Evolutionary conservation across 352 stramenopile genomes (phyloP), one percentile per base, ranked within the genome.

Genomic region (Pythium periplocum): DNA sequence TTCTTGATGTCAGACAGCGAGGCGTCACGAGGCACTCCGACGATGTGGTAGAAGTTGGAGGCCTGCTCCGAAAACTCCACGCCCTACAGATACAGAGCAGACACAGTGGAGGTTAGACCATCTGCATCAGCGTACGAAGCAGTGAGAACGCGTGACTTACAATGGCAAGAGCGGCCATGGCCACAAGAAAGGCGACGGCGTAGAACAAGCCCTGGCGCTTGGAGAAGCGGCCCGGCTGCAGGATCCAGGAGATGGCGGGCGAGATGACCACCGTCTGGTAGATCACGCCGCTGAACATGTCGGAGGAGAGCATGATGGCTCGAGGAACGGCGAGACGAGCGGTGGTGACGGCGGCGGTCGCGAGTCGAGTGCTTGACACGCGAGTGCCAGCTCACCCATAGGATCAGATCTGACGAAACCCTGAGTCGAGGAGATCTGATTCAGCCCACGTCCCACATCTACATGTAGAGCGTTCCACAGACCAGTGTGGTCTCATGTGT

Each of bases 1-100:
- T 89, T 86, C 70, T 99, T 99, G 65, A 98, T 98, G 59, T 99
- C 96, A 4, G 93, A 57, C 41, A 90, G 90, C 43, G 77, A 93
- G 4, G 91, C 87, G 50, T 96, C 85, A 52, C 95, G 87, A 26
- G 71, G 78, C 42, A 98, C 81, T 39, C 83, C 87, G 5, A 99
- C 69, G 40, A 98, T 70, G 50, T 86, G 67, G 67, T 99, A 99
- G 64, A 98, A 96, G 64, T 99, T 99, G 49, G 75, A 78, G 26
- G 95, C 87, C 55, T 93, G 83, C 55, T 93, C 82, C 63, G 88
- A 78, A 47, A 97, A 78, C 69, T 98, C 86, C 57, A 97, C 64
- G 5, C 63, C 67, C 75, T 88, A 59, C 4, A 32, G 2, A n/a
- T 26, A 11, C n/a, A 58, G 1, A 12, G 12, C 12, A 26, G 17